Percentiles rank a stretch among this genome's conserved stretches.
Conservation (phyloP, 441 rosid genomes). For the Daphne laureola region DNA sequence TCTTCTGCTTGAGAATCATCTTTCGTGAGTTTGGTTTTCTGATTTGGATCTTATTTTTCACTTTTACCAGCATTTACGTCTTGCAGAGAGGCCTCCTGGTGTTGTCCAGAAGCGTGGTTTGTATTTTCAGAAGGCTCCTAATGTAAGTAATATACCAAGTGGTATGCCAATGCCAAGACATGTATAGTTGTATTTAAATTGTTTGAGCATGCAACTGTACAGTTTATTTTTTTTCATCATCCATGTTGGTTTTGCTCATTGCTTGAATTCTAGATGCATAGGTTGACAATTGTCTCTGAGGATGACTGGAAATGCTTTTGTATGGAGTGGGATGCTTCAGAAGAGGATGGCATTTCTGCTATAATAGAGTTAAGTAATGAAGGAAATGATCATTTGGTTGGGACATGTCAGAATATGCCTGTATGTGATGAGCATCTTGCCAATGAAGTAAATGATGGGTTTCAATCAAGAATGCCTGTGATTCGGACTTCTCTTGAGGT, state of each 20-base stretch:
- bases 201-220: conserved; percentile 3
- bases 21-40: no score
- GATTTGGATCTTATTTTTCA: conserved; percentile 8
- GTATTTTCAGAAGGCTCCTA: conserved; percentile 58
- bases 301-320: conserved; percentile 92
- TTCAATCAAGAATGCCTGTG: conserved; percentile 40
- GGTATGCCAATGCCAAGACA: background rate
- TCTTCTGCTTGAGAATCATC: no score
- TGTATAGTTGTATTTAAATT: background rate
- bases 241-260: background rate
- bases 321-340: conserved; percentile 85
- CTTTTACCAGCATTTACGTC: conserved; percentile 63
- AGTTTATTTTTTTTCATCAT: conserved; percentile 10
- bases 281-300: conserved; percentile 75
- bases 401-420: conserved; percentile 26
- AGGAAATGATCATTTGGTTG: conserved; percentile 22
- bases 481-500: conserved; percentile 83
- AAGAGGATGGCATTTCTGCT: conserved; percentile 72
- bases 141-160: conserved; percentile 47
- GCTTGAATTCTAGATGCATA: conserved; percentile 74
- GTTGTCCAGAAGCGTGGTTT: conserved; percentile 68
- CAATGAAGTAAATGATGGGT: conserved; percentile 53
- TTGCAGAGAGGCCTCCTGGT: conserved; percentile 82
- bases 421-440: conserved; percentile 36
- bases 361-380: conserved; percentile 40